Base-by-base conservation (phyloP, 2,329 filamentous ascomycete species). In the Boeremia exigua region DNA sequence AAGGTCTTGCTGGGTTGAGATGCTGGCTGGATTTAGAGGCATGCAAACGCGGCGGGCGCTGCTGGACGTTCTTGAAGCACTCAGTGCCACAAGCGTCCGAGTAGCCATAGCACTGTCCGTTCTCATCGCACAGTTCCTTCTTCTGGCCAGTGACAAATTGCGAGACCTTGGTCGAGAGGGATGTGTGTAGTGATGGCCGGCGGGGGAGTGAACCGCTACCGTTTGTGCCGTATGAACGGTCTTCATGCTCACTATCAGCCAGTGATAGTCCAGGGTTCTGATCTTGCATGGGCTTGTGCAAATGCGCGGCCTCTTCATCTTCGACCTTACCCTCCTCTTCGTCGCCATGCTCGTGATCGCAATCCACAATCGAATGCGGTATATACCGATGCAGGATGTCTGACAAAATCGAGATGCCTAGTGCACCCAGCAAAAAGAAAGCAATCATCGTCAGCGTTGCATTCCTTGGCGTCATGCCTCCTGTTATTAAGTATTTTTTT, bases 291-390 rank as follows among this genome's bases (percentile, higher is more conserved):
- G 62, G 56, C 30, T 60, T 53, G 38, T 69, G 62, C 7, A 45
- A 30, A 14, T 67, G 60, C 6, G 37, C 58, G 3, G 51, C 52
- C 34, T 68, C 59, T 38, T 63, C 62, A n/a, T 61, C 63, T n/a
- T 63, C 62, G 7, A 54, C 62, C 28, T 72, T 74, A 5, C 71
- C 70, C 48, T 74, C 68, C 51, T 75, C 75, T 58, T 81, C 77
- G 17, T 87, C 87, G 11, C 85, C 81, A 67, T 93, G 89, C 39
- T 82, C 84, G 68, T 92, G 89, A 60, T 91, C 89, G 75, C 91
- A 95, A 70, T 91, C 89, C 50, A 93, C 89, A 5, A 92, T 87
- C 64, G 92, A 88, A 15, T 90, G 90, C 6, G 91, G 90, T 70
- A 93, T 87, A 63, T 87, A 86, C 32, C 83, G 84, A 69, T 95